Conservation (phyloP, 345 rosid species). For the Salix brachista region DNA sequence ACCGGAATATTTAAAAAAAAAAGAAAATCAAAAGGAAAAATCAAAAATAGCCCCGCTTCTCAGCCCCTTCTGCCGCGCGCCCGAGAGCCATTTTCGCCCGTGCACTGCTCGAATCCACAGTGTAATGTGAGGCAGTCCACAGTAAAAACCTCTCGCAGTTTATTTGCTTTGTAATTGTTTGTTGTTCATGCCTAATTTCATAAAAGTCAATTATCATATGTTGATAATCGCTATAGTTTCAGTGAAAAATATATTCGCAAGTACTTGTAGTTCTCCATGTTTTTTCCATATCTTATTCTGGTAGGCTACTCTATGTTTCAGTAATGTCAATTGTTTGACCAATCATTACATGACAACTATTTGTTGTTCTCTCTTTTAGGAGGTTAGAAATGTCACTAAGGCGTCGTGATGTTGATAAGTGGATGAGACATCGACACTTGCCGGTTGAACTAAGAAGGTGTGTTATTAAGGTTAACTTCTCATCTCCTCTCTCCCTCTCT, state of each 20-base stretch:
- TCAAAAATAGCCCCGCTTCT: too few relatives aligned
- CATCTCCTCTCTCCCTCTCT: too few relatives aligned
- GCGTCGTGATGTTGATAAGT: slow-evolving; percentile 83
- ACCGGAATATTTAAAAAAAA: too few relatives aligned
- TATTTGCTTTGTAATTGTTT: too few relatives aligned
- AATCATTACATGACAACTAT: neutral
- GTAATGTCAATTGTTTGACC: neutral
- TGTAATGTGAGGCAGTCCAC: too few relatives aligned
- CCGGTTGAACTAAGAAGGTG: slow-evolving; percentile 66
- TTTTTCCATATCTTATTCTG: neutral
- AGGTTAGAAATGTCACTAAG: slow-evolving; percentile 77
- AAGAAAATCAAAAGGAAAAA: too few relatives aligned
- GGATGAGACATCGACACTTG: slow-evolving; percentile 90
- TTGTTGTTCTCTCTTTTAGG: slow-evolving; percentile 34
- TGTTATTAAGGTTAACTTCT: neutral
- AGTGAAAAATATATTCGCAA: neutral
- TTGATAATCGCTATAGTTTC: neutral
- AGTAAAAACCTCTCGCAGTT: too few relatives aligned
- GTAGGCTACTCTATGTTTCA: neutral
- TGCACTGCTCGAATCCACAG: too few relatives aligned
- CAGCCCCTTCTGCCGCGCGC: too few relatives aligned
- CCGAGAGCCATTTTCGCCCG: too few relatives aligned
- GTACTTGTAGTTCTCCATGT: neutral
- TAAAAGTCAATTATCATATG: neutral
- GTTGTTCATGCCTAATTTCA: neutral